A percentile compares a stretch with the other conserved stretches of the same genome.
Evolutionary conservation across 345 rosid genomes (phyloP).

Genomic region (Ailanthus altissimus): DNA sequence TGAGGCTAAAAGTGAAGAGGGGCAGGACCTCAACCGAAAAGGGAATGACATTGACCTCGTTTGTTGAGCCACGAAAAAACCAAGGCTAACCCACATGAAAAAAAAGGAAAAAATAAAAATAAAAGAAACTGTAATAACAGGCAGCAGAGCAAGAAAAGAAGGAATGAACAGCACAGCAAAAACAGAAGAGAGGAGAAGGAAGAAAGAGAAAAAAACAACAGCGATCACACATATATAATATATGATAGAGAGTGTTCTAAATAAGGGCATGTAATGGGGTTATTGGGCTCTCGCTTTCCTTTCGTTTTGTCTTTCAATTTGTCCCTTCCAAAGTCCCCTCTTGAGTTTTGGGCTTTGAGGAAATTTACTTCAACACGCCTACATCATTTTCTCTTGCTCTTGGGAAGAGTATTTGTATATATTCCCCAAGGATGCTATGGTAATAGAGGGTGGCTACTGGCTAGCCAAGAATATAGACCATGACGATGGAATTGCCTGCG

Average conservation of each 20-base stretch:
- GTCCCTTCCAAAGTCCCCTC: neutral
- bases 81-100: neutral
- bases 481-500: slow-evolving; percentile 8
- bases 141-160: slow-evolving; percentile 10
- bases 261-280: slow-evolving; percentile 13
- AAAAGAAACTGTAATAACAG: neutral
- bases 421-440: slow-evolving; percentile 31
- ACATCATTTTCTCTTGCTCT: neutral
- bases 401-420: slow-evolving; percentile 21
- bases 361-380: slow-evolving; percentile 39
- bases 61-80: slow-evolving; percentile 35
- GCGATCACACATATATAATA: slow-evolving; percentile 6
- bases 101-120: neutral
- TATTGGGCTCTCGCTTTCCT: slow-evolving; percentile 11
- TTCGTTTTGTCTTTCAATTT: slow-evolving; percentile 15
- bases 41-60: slow-evolving; percentile 45
- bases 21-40: slow-evolving; percentile 38
- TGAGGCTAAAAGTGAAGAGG: slow-evolving; percentile 13
- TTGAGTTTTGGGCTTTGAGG: slow-evolving; percentile 18
- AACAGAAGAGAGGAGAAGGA: neutral
- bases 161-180: neutral
- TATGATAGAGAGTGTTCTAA: slow-evolving; percentile 27
- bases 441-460: slow-evolving; percentile 18
- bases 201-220: slow-evolving; percentile 21
- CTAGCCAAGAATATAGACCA: neutral